Evolutionary conservation across 345 rosid species (phyloP).

Genomic region (Lepidium sativum): DNA sequence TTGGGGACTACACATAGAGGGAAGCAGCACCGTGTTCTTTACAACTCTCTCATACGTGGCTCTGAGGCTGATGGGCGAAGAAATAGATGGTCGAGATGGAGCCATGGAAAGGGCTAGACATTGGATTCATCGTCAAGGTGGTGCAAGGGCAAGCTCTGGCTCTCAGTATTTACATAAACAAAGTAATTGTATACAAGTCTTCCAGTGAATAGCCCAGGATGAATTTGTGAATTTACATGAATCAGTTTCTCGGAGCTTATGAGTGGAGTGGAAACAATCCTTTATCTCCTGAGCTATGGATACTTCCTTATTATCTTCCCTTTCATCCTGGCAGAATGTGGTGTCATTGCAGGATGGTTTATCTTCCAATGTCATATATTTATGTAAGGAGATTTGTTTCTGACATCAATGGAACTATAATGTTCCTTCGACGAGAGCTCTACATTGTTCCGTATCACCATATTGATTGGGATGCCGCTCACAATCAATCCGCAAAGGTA

Average conservation of each 20-base stretch:
- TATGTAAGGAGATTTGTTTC: constrained; percentile 59
- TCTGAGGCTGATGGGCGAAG: constrained; percentile 14
- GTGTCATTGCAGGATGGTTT: constrained; percentile 22
- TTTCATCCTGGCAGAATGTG: constrained; percentile 24
- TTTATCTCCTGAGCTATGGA: constrained; percentile 55
- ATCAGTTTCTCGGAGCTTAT: constrained; percentile 32
- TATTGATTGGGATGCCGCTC: constrained; percentile 44
- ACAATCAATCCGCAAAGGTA: constrained; percentile 39
- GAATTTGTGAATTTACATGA: not conserved
- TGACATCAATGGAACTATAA: constrained; percentile 23
- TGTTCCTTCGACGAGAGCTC: constrained; percentile 50
- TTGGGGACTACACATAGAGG: constrained; percentile 24
- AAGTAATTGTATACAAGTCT: not conserved
- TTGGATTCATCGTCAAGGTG: constrained; percentile 13
- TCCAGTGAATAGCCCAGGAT: not conserved
- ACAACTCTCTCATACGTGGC: constrained; percentile 14
- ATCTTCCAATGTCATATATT: constrained; percentile 50
- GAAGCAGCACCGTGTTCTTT: constrained; percentile 18
- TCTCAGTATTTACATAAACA: not conserved
- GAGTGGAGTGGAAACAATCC: constrained; percentile 53
- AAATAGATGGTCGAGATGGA: constrained; percentile 18
- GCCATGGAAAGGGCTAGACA: constrained; percentile 12
- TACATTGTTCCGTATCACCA: constrained; percentile 40
- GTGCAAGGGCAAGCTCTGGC: constrained; percentile 18
- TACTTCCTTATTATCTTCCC: constrained; percentile 31